A percentile compares a stretch with the other conserved stretches of the same genome.
phyloP scores from a whole-genome alignment of 257 asterid genomes.

The Cinchona pubescens region DNA sequence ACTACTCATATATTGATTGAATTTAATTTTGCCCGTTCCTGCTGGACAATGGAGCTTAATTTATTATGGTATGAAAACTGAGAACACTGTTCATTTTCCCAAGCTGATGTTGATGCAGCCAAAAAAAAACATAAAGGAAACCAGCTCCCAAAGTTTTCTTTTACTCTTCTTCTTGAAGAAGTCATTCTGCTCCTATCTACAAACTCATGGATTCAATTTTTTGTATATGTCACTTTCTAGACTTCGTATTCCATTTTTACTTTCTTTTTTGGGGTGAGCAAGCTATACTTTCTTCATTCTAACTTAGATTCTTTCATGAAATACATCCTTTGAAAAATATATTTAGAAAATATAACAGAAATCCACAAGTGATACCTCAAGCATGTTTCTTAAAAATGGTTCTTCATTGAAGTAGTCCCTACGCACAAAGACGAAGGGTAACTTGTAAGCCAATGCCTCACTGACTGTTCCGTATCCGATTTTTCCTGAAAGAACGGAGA shows the following conservation, averaged over 20 bases:
- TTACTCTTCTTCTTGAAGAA: neutral
- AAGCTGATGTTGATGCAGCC: neutral
- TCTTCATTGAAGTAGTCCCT: conserved; percentile 98
- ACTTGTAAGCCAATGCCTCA: conserved; percentile 91
- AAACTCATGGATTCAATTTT: no score
- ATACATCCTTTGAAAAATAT: neutral
- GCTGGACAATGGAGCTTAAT: no score
- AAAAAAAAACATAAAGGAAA: neutral
- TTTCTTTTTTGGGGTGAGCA: neutral
- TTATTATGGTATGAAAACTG: no score
- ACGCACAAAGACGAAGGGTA: conserved; percentile 94
- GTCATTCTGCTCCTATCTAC: neutral
- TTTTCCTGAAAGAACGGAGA: conserved; percentile 56
- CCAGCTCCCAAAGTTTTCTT: neutral
- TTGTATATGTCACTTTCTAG: neutral
- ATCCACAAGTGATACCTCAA: conserved; percentile 57
- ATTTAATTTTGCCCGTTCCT: no score
- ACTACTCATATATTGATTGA: no score
- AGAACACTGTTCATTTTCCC: no score
- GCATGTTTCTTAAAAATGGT: conserved; percentile 97
- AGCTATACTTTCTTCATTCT: neutral
- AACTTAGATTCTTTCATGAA: no score
- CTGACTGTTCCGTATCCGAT: conserved; percentile 97
- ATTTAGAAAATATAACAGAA: neutral
- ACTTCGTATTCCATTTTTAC: neutral